Percentiles rank a stretch among this genome's conserved stretches.
Conservation (phyloP, 2,329 filamentous ascomycete genomes). For the Pseudophaeomoniella oleicola region DNA sequence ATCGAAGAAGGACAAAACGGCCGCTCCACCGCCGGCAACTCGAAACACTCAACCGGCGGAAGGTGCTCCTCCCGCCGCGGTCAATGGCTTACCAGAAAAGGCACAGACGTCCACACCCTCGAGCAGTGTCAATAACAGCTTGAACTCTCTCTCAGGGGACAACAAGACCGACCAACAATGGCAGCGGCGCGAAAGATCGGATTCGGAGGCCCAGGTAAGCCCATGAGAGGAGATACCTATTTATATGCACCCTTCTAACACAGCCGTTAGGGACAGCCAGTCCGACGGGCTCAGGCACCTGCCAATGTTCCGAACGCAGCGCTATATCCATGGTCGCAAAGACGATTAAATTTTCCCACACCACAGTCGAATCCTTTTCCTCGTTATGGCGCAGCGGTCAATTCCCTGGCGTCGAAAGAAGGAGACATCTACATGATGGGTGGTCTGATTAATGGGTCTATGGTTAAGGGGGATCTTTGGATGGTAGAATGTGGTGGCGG, state of each 20-base stretch:
- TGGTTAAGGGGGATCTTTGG: constrained; percentile 95
- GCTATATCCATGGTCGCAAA: constrained; percentile 91
- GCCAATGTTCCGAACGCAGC: constrained; percentile 54
- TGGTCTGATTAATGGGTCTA: constrained; percentile 84
- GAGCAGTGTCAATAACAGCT: constrained; percentile 50
- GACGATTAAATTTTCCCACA: constrained; percentile 71
- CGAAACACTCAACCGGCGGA: constrained; percentile 44
- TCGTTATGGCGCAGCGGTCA: constrained; percentile 92
- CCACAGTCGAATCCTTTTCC: constrained; percentile 79
- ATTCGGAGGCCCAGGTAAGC: constrained; percentile 41
- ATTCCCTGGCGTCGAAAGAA: constrained; percentile 83
- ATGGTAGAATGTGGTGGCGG: constrained; percentile 78
- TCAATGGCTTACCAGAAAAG: constrained; percentile 30
- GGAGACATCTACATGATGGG: constrained; percentile 98
- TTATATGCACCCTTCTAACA: no score
- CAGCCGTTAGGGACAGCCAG: background rate
- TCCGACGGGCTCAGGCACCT: constrained; percentile 10
- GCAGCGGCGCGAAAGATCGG: constrained; percentile 39
- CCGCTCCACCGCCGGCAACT: constrained; percentile 36
- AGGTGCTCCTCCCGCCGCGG: constrained; percentile 25
- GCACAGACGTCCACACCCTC: constrained; percentile 54
- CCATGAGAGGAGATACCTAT: no score
- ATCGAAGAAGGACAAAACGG: constrained; percentile 60
- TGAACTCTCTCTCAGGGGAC: constrained; percentile 54
- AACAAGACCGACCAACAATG: constrained; percentile 53